phyloP scores from a whole-genome alignment of 2,329 filamentous ascomycete species.

The Claviceps pusilla region DNA sequence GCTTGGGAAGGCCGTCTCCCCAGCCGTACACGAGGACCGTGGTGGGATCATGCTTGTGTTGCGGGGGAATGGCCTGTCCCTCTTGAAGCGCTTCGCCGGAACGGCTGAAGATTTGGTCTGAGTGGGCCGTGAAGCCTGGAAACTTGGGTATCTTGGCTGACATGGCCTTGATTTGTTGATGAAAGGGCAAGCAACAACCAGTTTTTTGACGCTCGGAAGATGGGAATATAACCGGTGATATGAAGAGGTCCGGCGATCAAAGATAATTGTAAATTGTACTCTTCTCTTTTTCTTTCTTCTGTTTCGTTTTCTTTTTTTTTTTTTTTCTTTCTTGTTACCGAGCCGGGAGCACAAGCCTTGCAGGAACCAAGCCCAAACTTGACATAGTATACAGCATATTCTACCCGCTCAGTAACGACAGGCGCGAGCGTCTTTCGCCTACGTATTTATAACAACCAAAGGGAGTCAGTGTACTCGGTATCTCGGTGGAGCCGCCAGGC shows the following conservation, averaged over 20 bases:
- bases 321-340: too few species aligned
- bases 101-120: slow-evolving; percentile 32
- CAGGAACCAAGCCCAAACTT: too few species aligned
- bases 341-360: too few species aligned
- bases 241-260: background rate
- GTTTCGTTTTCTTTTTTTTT: too few species aligned
- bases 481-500: background rate
- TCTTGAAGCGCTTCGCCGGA: slow-evolving; percentile 16
- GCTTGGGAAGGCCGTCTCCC: slow-evolving; percentile 40
- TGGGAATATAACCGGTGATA: too few species aligned
- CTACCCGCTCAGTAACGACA: background rate
- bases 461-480: background rate
- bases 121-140: slow-evolving; percentile 31
- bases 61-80: slow-evolving; percentile 2
- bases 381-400: background rate
- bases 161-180: background rate
- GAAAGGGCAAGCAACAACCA: too few species aligned
- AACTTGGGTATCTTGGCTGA: slow-evolving; percentile 13
- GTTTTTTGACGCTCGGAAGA: too few species aligned
- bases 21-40: slow-evolving; percentile 40
- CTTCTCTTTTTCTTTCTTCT: too few species aligned
- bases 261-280: background rate
- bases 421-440: background rate
- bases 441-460: background rate
- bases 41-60: slow-evolving; percentile 20